Percentiles rank a stretch among this genome's conserved stretches.
phyloP scores from a whole-genome alignment of 1,284 basidiomycete genomes.

The Anthracocystis walkeri region DNA sequence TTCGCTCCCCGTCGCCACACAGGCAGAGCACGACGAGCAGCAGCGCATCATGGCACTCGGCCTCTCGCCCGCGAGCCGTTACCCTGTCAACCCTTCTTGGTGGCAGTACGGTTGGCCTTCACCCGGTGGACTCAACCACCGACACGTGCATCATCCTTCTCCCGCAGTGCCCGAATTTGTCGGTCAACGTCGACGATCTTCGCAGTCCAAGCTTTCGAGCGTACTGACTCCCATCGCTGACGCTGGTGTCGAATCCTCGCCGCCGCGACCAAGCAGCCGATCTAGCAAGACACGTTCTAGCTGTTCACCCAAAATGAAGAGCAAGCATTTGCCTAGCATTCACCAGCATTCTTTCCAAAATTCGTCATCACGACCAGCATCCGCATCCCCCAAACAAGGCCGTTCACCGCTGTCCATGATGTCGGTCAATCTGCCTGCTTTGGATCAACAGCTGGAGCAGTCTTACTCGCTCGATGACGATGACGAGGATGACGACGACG shows the following conservation, averaged over 20 bases:
- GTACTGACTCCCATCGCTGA: conserved; percentile 18
- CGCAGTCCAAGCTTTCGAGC: conserved; percentile 33
- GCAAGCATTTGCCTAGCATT: conserved; percentile 37
- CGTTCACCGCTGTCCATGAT: conserved; percentile 37
- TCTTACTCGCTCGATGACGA: neutral
- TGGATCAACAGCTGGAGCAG: conserved; percentile 30
- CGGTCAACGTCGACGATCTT: conserved; percentile 19
- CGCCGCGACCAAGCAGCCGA: conserved; percentile 19
- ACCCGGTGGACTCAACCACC: conserved; percentile 41
- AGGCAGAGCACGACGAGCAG: conserved; percentile 57
- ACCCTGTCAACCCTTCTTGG: conserved; percentile 38
- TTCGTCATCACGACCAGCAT: conserved; percentile 24
- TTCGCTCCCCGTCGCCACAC: conserved; percentile 62
- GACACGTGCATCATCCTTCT: conserved; percentile 24
- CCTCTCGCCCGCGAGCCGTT: conserved; percentile 26
- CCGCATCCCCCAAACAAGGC: conserved; percentile 36
- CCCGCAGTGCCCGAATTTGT: conserved; percentile 13
- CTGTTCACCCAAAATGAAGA: conserved; percentile 45
- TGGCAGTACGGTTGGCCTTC: conserved; percentile 54
- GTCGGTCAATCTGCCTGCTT: conserved; percentile 39
- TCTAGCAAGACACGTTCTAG: conserved; percentile 35
- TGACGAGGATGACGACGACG: conserved; percentile 4
- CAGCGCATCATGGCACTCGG: conserved; percentile 53
- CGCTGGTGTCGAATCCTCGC: neutral
- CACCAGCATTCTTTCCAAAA: conserved; percentile 31